These are phyloP conservation scores for Dothiorella sarmentorum DNA, from an alignment of 2,329 filamentous ascomycete species.

Conservation along the genomic window DNA sequence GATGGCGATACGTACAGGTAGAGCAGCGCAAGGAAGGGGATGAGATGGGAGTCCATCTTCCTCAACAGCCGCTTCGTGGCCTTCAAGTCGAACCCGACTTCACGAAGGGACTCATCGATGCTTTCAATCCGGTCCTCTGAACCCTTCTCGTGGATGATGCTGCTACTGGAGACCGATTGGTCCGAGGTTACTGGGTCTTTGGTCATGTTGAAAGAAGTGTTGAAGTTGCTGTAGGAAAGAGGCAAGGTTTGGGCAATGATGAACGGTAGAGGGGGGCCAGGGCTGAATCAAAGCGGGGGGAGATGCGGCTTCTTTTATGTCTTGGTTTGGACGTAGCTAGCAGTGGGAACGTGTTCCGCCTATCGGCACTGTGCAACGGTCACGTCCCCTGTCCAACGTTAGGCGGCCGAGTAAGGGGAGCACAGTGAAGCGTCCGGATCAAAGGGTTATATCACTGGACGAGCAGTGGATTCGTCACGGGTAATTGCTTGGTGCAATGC, in stretches of 20 bases:
- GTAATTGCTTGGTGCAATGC: not conserved
- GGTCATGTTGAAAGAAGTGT: not conserved
- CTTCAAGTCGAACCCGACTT: constrained; percentile 33
- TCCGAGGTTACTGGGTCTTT: constrained; percentile 1
- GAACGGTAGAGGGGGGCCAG: not conserved
- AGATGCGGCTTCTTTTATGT: constrained; percentile 5
- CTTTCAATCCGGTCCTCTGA: constrained; percentile 5
- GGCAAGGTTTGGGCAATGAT: not conserved
- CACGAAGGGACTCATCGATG: not conserved
- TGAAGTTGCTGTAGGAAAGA: not conserved
- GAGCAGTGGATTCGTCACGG: not conserved
- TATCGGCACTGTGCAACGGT: constrained; percentile 13
- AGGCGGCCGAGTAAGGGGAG: constrained; percentile 9
- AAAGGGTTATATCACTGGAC: constrained; percentile 2
- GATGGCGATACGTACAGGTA: constrained; percentile 45
- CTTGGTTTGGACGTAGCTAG: not conserved
- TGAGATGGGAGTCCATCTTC: constrained; percentile 54
- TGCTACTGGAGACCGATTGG: constrained; percentile 4
- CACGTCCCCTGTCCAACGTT: constrained; percentile 4
- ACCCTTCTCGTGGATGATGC: not conserved
- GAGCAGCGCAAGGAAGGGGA: constrained; percentile 58
- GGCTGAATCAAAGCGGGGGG: not conserved
- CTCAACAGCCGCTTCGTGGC: constrained; percentile 52
- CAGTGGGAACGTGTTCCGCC: constrained; percentile 1
- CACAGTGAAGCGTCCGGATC: constrained; percentile 5